Evolutionary conservation across 805 yeast genomes (phyloP).

Genomic region (Candida palmyrensis): DNA sequence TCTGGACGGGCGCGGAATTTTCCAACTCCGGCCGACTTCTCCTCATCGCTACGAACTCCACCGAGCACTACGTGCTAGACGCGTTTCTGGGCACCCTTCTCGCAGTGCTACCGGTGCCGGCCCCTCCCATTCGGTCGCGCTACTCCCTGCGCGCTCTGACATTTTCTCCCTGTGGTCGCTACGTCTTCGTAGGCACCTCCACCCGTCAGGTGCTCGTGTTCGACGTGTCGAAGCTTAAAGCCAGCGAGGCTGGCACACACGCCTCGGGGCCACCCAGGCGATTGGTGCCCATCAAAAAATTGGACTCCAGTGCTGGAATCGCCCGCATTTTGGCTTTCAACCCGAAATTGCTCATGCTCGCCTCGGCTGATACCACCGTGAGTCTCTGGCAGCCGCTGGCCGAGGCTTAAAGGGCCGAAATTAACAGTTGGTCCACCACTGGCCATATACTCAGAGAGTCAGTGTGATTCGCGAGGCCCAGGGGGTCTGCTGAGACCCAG

Average conservation of each 20-base stretch:
- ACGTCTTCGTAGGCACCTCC: slow-evolving; percentile 27
- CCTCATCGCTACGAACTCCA: slow-evolving; percentile 50
- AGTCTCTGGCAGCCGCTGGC: slow-evolving; percentile 31
- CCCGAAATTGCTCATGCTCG: slow-evolving; percentile 56
- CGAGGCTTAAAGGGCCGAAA: neutral
- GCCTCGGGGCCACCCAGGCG: slow-evolving; percentile 12
- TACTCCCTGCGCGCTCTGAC: slow-evolving; percentile 25
- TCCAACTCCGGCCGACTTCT: slow-evolving; percentile 70
- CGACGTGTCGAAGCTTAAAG: slow-evolving; percentile 22
- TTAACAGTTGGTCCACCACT: too few relatives aligned
- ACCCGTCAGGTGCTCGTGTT: slow-evolving; percentile 20
- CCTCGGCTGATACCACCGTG: slow-evolving; percentile 54
- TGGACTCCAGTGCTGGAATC: slow-evolving; percentile 22
- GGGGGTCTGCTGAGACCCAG: too few relatives aligned
- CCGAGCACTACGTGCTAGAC: slow-evolving; percentile 58
- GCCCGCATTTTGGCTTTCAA: slow-evolving; percentile 54
- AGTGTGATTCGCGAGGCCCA: too few relatives aligned
- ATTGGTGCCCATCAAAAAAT: slow-evolving; percentile 18
- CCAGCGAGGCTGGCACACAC: too few relatives aligned
- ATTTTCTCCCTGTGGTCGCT: slow-evolving; percentile 38
- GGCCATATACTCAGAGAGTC: too few relatives aligned
- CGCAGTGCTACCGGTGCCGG: slow-evolving; percentile 18
- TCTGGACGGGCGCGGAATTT: slow-evolving; percentile 69
- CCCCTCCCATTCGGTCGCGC: slow-evolving; percentile 4
- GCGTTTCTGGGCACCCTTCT: slow-evolving; percentile 58